Percentiles rank a stretch among this genome's conserved stretches.
These are phyloP conservation scores for Passalora sequoiae DNA, from an alignment of 2,329 filamentous ascomycete species.

Conservation along the genomic window DNA sequence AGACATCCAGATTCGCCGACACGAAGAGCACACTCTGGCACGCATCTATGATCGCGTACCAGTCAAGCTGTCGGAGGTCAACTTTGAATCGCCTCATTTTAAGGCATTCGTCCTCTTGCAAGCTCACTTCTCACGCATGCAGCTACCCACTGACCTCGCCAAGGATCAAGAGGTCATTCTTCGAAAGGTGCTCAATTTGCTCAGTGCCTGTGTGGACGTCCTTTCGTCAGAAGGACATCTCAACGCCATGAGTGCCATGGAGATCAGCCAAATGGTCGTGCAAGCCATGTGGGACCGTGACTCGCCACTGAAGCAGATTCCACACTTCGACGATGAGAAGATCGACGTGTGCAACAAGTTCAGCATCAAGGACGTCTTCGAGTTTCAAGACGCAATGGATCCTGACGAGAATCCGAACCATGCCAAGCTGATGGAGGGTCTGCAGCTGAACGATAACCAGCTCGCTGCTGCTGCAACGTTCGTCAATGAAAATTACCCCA, in stretches of 20 bases:
- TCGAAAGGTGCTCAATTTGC: conserved; percentile 74
- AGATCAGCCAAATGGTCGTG: conserved; percentile 98
- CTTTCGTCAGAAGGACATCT: conserved; percentile 92
- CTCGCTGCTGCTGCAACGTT: conserved; percentile 86
- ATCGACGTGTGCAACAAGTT: conserved; percentile 77
- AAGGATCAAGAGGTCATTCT: conserved; percentile 92
- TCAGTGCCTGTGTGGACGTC: conserved; percentile 91
- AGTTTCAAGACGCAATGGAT: conserved; percentile 99
- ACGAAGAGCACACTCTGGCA: conserved; percentile 80
- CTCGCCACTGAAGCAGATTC: conserved; percentile 94
- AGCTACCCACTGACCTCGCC: conserved; percentile 86
- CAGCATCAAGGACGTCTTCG: conserved; percentile 86
- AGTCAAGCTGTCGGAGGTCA: conserved; percentile 85
- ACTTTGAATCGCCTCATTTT: conserved; percentile 92
- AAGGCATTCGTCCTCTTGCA: conserved; percentile 97
- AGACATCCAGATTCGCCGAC: conserved; percentile 84
- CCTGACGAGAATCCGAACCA: conserved; percentile 86
- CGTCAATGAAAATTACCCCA: conserved; percentile 94
- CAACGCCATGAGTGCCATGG: conserved; percentile 98
- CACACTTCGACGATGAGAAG: conserved; percentile 79
- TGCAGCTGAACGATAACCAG: conserved; percentile 75
- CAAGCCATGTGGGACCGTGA: conserved; percentile 99
- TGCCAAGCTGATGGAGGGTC: conserved; percentile 65
- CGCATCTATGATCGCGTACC: conserved; percentile 92
- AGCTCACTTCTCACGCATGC: conserved; percentile 96